Evolutionary conservation across 225 moss, liverwort and hornwort species (phyloP).

Genomic region (Antitrichia curtipendula): DNA sequence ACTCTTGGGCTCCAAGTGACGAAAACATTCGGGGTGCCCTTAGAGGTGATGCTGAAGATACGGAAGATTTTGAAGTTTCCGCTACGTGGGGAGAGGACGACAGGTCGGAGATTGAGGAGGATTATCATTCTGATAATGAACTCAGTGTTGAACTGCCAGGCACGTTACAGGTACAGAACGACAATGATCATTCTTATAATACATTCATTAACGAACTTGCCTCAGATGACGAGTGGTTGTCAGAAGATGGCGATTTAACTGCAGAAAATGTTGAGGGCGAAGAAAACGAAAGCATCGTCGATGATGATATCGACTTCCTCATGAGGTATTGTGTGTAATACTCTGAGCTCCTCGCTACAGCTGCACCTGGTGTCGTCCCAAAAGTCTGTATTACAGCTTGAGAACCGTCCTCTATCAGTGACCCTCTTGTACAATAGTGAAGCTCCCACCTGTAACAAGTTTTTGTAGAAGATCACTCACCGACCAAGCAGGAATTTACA

Average conservation of each 20-base stretch:
- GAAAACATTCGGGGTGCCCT: conserved; percentile 14
- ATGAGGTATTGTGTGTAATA: conserved; percentile 31
- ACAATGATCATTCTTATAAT: not conserved
- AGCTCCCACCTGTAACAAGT: not conserved
- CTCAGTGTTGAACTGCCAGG: not conserved
- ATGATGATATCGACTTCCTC: conserved; percentile 32
- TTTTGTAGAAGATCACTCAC: not conserved
- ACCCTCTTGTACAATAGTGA: not conserved
- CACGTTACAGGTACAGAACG: not conserved
- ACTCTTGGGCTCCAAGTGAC: not conserved
- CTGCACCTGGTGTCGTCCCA: not conserved
- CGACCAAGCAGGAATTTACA: not conserved
- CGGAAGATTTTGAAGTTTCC: conserved; percentile 20
- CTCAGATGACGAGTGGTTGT: not conserved
- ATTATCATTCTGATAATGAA: not conserved
- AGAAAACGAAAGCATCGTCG: not conserved
- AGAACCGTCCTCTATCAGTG: not conserved
- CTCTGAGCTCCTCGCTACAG: not conserved
- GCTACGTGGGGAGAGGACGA: conserved; percentile 19
- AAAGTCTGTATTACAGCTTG: not conserved
- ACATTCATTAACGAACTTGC: not conserved
- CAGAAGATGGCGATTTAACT: not conserved
- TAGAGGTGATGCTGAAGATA: conserved; percentile 9
- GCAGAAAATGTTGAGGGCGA: not conserved
- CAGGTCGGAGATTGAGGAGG: not conserved